These are phyloP conservation scores for Hyaloscypha finlandica DNA, from an alignment of 495 filamentous ascomycete species.

Conservation along the genomic window DNA sequence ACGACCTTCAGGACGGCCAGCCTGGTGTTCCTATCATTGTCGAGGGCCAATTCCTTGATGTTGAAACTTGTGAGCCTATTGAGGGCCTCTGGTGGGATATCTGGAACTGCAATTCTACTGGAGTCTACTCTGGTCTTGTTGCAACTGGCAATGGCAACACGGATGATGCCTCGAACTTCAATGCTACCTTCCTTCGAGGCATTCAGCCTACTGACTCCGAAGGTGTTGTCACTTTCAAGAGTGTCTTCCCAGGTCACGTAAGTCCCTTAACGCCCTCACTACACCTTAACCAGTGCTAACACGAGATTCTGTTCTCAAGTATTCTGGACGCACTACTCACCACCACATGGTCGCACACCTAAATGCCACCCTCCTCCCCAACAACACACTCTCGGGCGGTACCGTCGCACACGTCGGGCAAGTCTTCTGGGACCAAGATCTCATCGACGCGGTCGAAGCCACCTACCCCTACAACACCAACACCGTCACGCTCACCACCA, in stretches of 20 bases:
- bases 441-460: conserved; percentile 56
- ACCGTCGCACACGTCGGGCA: conserved; percentile 60
- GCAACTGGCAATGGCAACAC: conserved; percentile 48
- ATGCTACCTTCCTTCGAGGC: conserved; percentile 47
- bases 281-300: conserved; percentile 37
- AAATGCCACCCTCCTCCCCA: conserved; percentile 36
- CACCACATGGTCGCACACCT: too few relatives aligned
- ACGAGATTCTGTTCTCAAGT: conserved; percentile 31
- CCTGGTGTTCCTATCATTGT: conserved; percentile 53
- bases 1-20: conserved; percentile 49
- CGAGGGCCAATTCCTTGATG: conserved; percentile 58
- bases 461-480: conserved; percentile 58
- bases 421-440: conserved; percentile 64
- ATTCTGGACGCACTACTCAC: too few relatives aligned
- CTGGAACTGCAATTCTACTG: conserved; percentile 50
- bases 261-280: too few relatives aligned
- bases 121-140: conserved; percentile 58
- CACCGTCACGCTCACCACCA: conserved; percentile 50
- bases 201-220: conserved; percentile 50
- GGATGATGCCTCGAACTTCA: conserved; percentile 38
- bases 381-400: conserved; percentile 52
- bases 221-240: conserved; percentile 51
- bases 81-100: conserved; percentile 53
- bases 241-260: conserved; percentile 55
- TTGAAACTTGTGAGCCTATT: conserved; percentile 57